Base-by-base conservation (phyloP, 2,329 filamentous ascomycete species). In the Fusarium anguioides region DNA sequence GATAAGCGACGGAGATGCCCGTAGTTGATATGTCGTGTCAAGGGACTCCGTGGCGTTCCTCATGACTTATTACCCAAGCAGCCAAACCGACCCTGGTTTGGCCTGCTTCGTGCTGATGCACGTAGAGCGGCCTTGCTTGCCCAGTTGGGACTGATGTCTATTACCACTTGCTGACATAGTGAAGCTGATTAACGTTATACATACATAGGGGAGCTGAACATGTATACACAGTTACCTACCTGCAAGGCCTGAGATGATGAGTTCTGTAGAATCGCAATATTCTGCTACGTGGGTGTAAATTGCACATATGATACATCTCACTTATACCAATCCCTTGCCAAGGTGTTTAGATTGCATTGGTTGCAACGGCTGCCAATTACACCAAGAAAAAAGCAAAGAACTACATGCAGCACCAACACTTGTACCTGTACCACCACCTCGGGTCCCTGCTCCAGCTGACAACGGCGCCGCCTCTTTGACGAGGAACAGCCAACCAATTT, bases 1-100 rank as follows among this genome's bases (percentile, higher is more conserved):
- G 70, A 71, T 72, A 72, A 72, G 70, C 70, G 70, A 72, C 66
- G 65, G 68, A 71, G 70, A 72, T 72, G 68, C 53, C 68, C 66
- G 66, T 24, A 35, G 40, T 42, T 23, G 41, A 31, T 31, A 37
- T 58, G 59, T 60, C 49, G 48, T 65, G 64, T 63, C 46, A 52
- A 46, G 60, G 52, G 56, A 63, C 35, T 52, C 35, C 39, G 60
- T 70, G 64, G 61, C 64, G 61, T 54, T 33, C 44, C 41, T 57
- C 26, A 41, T 40, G 58, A 57, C 52, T 60, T 45, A 26, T 53
- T 53, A 50, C 33, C 29, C 36, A 40, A 63, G 26, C 37, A 45
- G 60, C 37, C 20, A 51, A 23, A 31, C 41, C 29, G 21, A 41
- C 18, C 41, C 21, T 55, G 18, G 35, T 47, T 56, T 63, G 37